A percentile compares a stretch with the other conserved stretches of the same genome.
Conservation (phyloP, 2,329 filamentous ascomycete genomes). For the Zopfia rhizophila region DNA sequence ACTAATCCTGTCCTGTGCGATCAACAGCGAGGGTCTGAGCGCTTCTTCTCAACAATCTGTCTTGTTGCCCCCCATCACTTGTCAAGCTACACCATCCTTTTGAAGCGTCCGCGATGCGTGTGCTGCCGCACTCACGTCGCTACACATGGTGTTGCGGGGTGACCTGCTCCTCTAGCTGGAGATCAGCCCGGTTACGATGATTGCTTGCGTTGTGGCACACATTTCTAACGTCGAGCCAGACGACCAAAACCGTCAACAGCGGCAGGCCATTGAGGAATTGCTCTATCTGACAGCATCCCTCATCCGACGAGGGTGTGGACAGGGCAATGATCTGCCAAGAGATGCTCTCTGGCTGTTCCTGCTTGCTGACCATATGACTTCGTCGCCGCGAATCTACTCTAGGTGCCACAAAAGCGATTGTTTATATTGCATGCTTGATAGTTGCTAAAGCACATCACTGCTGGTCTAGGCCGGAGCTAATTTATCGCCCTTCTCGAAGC, state of each 20-base stretch:
- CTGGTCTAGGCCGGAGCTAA: constrained; percentile 22
- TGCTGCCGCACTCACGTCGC: not conserved
- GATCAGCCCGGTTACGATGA: constrained; percentile 27
- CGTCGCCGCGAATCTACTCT: constrained; percentile 25
- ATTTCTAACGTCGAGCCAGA: constrained; percentile 6
- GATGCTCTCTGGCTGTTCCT: constrained; percentile 20
- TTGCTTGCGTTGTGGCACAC: constrained; percentile 18
- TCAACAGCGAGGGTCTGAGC: constrained; percentile 14
- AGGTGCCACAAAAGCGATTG: constrained; percentile 32
- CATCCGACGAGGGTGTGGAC: constrained; percentile 7
- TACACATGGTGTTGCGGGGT: constrained; percentile 11
- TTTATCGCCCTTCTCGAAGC: constrained; percentile 39
- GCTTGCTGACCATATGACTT: constrained; percentile 29
- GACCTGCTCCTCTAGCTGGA: constrained; percentile 18
- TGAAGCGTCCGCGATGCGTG: constrained; percentile 11
- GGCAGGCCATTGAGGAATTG: constrained; percentile 9
- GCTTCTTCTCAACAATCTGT: constrained; percentile 6
- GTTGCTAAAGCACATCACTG: constrained; percentile 27
- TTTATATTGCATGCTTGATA: constrained; percentile 24
- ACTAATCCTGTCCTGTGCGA: constrained; percentile 26
- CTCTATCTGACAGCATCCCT: constrained; percentile 11
- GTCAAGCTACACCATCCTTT: not conserved
- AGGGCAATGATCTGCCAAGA: constrained; percentile 25
- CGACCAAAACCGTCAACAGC: constrained; percentile 6
- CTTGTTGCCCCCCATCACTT: constrained; percentile 5